phyloP scores from a whole-genome alignment of 306 rosid species.

The Fragaria ananassa region DNA sequence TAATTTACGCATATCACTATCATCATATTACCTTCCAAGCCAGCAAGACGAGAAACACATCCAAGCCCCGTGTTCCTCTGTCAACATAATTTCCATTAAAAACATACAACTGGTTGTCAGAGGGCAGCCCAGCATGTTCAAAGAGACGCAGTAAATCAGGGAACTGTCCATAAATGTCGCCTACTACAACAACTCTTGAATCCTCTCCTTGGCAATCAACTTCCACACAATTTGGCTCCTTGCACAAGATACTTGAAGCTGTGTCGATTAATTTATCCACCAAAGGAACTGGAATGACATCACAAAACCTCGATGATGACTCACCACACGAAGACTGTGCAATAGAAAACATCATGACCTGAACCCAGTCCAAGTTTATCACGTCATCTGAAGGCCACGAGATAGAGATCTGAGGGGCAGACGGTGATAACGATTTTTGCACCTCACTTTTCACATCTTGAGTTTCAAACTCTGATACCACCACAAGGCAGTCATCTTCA shows the following conservation, averaged over 20 bases:
- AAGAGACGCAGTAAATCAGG: constrained; percentile 67
- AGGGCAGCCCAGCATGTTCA: constrained; percentile 61
- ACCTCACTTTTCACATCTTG: constrained; percentile 44
- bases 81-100: constrained; percentile 85
- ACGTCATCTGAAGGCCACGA: constrained; percentile 64
- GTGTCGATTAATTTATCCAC: constrained; percentile 50
- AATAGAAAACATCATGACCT: constrained; percentile 56
- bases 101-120: constrained; percentile 66
- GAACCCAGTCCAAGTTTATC: constrained; percentile 75
- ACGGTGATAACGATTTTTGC: constrained; percentile 34
- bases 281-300: constrained; percentile 44
- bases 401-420: constrained; percentile 43
- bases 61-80: constrained; percentile 81
- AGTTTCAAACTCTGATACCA: constrained; percentile 33
- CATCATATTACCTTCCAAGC: constrained; percentile 81
- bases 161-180: constrained; percentile 79
- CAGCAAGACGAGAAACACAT: constrained; percentile 72
- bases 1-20: constrained; percentile 3
- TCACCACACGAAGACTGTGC: constrained; percentile 46
- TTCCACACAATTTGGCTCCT: constrained; percentile 77
- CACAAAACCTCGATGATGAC: constrained; percentile 49
- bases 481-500: constrained; percentile 36
- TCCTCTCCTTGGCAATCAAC: constrained; percentile 59
- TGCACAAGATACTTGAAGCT: constrained; percentile 52
- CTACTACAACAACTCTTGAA: constrained; percentile 74